Evolutionary conservation across 1,284 basidiomycete genomes (phyloP).

Genomic region (Earliella scabrosa): DNA sequence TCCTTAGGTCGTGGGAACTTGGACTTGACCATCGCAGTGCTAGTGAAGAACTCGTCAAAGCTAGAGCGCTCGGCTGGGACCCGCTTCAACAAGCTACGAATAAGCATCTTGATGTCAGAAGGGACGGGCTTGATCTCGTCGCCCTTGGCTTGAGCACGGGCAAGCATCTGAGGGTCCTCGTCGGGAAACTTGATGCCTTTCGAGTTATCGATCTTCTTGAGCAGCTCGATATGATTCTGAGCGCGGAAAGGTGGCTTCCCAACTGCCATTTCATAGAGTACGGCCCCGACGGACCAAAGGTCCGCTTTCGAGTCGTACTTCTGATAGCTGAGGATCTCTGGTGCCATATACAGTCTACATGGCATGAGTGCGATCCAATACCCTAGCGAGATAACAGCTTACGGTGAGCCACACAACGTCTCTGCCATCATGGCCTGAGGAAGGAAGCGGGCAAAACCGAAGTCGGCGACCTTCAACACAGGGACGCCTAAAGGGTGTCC

Average conservation of each 20-base stretch:
- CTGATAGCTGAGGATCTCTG: conserved; percentile 96
- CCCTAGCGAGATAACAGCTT: not conserved
- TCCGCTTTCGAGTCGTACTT: conserved; percentile 99
- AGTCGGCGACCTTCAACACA: conserved; percentile 96
- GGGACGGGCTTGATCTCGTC: conserved; percentile 67
- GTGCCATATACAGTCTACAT: conserved; percentile 94
- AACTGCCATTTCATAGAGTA: conserved; percentile 94
- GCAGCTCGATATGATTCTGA: conserved; percentile 93
- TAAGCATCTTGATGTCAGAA: conserved; percentile 87
- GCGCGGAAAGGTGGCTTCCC: conserved; percentile 96
- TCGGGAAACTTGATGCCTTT: conserved; percentile 93
- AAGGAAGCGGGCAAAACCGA: conserved; percentile 94
- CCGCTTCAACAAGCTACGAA: conserved; percentile 83
- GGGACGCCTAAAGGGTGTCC: conserved; percentile 94
- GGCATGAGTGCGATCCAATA: not conserved
- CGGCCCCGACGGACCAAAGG: conserved; percentile 97
- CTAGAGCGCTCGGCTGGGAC: conserved; percentile 85
- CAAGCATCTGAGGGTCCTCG: conserved; percentile 59
- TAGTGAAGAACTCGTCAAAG: conserved; percentile 93
- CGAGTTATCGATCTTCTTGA: conserved; percentile 90
- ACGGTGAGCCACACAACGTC: conserved; percentile 97
- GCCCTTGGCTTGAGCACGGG: conserved; percentile 42
- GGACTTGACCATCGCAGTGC: conserved; percentile 79
- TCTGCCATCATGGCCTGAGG: conserved; percentile 95
- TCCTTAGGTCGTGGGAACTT: conserved; percentile 61